Conservation (phyloP, 2,329 filamentous ascomycete species). For the Penicillium sp. region DNA sequence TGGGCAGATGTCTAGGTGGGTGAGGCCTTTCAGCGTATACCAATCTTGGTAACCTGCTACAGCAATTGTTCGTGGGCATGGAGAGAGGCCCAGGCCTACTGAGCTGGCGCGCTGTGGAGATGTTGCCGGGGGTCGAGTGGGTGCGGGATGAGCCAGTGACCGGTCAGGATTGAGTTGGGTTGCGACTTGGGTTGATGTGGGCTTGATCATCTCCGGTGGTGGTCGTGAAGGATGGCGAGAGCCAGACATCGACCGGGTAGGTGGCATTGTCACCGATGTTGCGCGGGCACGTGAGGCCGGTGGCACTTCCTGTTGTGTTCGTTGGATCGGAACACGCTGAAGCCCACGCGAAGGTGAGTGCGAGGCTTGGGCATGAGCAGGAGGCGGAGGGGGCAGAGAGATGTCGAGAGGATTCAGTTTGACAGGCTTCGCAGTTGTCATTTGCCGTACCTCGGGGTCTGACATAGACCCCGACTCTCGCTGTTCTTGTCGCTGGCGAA, state of each 20-base stretch:
- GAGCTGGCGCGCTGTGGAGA: constrained; percentile 17
- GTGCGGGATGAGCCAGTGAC: constrained; percentile 8
- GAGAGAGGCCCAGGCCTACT: constrained; percentile 50
- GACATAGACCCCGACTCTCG: constrained; percentile 20
- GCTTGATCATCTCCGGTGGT: not conserved
- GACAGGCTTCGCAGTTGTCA: constrained; percentile 3
- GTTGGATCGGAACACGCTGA: constrained; percentile 1
- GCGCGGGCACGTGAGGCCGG: constrained; percentile 8
- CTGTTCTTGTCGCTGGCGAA: constrained; percentile 30
- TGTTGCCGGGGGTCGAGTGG: constrained; percentile 7
- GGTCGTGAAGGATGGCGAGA: not conserved
- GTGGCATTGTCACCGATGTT: constrained; percentile 8
- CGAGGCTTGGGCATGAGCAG: constrained; percentile 5
- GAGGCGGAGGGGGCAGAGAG: not conserved
- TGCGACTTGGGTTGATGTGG: not conserved
- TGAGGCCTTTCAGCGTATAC: constrained; percentile 70
- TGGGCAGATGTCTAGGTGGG: constrained; percentile 77
- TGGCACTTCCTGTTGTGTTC: constrained; percentile 4
- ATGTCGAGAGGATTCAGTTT: not conserved
- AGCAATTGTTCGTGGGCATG: constrained; percentile 66
- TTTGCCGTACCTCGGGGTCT: constrained; percentile 13
- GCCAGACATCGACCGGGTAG: constrained; percentile 8
- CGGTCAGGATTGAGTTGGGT: constrained; percentile 1
- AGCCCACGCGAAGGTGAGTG: constrained; percentile 10
- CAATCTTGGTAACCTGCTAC: constrained; percentile 70